phyloP scores from a whole-genome alignment of 2,329 filamentous ascomycete genomes.

The Curvularia eragrostidis region DNA sequence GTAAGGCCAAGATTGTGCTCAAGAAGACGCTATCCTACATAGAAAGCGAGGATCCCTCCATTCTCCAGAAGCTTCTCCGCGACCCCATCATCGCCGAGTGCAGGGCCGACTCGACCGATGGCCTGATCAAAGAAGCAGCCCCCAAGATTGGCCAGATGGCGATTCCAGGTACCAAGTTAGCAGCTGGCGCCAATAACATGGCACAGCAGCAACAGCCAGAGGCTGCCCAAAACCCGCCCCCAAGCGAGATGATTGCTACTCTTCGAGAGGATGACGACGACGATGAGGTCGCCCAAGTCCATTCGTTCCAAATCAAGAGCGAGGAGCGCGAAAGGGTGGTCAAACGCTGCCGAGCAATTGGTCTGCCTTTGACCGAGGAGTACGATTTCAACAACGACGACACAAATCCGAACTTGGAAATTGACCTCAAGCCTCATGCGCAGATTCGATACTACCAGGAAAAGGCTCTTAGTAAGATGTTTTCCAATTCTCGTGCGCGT shows the following conservation, averaged over 20 bases:
- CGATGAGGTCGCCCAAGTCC: conserved; percentile 84
- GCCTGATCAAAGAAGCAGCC: conserved; percentile 79
- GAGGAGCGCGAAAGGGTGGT: conserved; percentile 84
- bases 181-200: conserved; percentile 81
- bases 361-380: conserved; percentile 89
- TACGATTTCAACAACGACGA: conserved; percentile 96
- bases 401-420: conserved; percentile 87
- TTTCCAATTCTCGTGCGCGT: conserved; percentile 95
- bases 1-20: conserved; percentile 92
- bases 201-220: conserved; percentile 48
- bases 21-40: conserved; percentile 95
- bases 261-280: conserved; percentile 76
- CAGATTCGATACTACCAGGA: conserved; percentile 96
- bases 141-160: conserved; percentile 87
- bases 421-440: conserved; percentile 86
- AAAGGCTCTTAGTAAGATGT: conserved; percentile 98
- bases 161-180: conserved; percentile 93
- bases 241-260: conserved; percentile 70
- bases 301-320: conserved; percentile 90
- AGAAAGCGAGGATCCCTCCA: conserved; percentile 85
- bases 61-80: conserved; percentile 84
- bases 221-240: conserved; percentile 39
- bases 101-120: conserved; percentile 74
- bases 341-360: conserved; percentile 85
- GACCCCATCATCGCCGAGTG: conserved; percentile 82